Base-by-base conservation (phyloP, 2,329 filamentous ascomycete species). In the Sarocladium kiliense region DNA sequence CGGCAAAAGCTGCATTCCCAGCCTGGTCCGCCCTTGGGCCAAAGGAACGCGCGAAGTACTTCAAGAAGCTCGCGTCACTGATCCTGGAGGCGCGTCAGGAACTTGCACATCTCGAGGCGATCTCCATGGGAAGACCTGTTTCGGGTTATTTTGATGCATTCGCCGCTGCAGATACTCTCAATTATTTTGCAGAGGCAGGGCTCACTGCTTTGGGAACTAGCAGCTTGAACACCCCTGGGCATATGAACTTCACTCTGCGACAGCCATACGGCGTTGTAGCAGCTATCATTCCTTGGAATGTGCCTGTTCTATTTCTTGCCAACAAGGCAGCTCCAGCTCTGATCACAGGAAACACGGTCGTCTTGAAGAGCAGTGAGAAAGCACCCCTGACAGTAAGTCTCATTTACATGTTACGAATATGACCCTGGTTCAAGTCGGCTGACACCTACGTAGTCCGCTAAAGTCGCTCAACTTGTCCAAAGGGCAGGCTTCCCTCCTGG, bases 241-340 rank as follows among this genome's bases (percentile, higher is more conserved):
- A 71, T 55, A 59, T 79, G 14, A 75, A 65, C 54, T 64, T 80
- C 65, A 74, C 74, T 16, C 76, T 34, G 27, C 10, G 47, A 27
- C 47, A 81, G 63, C 79, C 78, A 0, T 74, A 71, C 41, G 78
- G 78, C n/a, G 77, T 81, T 2, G 75, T 73, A 0, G 80, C 72
- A 2, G 71, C 70, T n/a, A 85, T 85, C 54, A 80, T 83, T 53
- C 81, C 81, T 0, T 85, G 80, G 79, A 83, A 84, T 58, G 72
- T 71, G 0, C 2, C 55, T 74, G 1, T 75, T 77, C 58, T 70
- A 78, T 26, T 68, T 66, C 0, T 65, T 9, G 49, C 37, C 2
- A 27, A 67, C 58, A 83, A 84, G 64, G 59, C 75, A 30, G 78
- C 74, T 1, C 76, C 78, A 0, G 77, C 77, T 1, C 62, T 82